phyloP scores from a whole-genome alignment of 768 basidiomycete species.

The Boletus reticuloceps region DNA sequence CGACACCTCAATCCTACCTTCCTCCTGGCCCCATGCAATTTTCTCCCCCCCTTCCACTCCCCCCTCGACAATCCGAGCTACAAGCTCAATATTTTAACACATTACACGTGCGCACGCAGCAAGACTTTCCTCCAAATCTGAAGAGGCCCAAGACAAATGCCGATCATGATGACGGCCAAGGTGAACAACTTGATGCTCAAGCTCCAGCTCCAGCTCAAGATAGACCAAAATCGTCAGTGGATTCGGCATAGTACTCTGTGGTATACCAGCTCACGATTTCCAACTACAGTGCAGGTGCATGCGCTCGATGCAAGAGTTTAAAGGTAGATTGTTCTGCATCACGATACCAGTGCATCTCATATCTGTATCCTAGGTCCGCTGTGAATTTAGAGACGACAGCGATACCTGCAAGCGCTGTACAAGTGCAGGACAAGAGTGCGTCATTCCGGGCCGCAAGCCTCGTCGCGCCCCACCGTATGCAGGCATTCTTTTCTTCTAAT shows the following conservation, averaged over 20 bases:
- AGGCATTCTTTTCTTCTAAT: neutral
- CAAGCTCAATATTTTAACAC: conserved; percentile 26
- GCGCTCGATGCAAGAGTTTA: conserved; percentile 63
- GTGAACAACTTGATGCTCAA: conserved; percentile 19
- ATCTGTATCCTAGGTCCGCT: conserved; percentile 54
- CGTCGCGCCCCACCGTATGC: conserved; percentile 76
- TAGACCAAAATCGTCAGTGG: conserved; percentile 26
- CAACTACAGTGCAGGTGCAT: conserved; percentile 51
- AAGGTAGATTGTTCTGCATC: conserved; percentile 33
- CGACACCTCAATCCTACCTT: too few species aligned
- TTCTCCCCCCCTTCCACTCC: conserved; percentile 25
- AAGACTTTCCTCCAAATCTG: neutral
- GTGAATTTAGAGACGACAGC: conserved; percentile 69
- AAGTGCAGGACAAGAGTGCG: conserved; percentile 68
- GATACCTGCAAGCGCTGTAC: conserved; percentile 77
- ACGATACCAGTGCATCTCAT: neutral
- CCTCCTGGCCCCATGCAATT: conserved; percentile 32
- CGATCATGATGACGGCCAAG: conserved; percentile 14
- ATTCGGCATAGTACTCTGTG: neutral
- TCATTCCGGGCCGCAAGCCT: conserved; percentile 83
- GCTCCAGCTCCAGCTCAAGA: conserved; percentile 20
- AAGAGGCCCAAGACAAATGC: conserved; percentile 25
- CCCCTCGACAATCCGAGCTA: conserved; percentile 28
- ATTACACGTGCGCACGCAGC: neutral
- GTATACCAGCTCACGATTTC: neutral